Percentiles rank a stretch among this genome's conserved stretches.
Evolutionary conservation across 2,329 filamentous ascomycete species (phyloP).

Genomic region (Simplicillium sp.): DNA sequence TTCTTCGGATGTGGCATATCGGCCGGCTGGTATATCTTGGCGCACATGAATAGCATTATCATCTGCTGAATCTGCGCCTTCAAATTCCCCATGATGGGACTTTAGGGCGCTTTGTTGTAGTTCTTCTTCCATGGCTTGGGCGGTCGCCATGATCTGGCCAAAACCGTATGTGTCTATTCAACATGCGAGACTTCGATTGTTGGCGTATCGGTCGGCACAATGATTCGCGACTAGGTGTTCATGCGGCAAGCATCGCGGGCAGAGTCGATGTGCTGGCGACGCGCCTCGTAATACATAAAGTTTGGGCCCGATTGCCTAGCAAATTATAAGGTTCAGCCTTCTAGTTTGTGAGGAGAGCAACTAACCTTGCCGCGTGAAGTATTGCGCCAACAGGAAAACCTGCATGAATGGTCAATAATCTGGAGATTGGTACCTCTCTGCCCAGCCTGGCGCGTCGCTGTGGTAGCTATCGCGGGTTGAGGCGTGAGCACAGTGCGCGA

Average conservation of each 20-base stretch:
- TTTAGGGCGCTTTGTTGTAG: constrained; percentile 43
- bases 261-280: constrained; percentile 6
- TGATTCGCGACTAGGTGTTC: constrained; percentile 12
- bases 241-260: constrained; percentile 2
- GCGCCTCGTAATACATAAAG: not conserved
- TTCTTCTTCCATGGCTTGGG: constrained; percentile 47
- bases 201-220: constrained; percentile 19
- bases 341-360: no score
- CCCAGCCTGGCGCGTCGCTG: constrained; percentile 5
- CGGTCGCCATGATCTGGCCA: constrained; percentile 34
- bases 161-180: constrained; percentile 7
- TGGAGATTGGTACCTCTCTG: constrained; percentile 1
- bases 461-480: constrained; percentile 2
- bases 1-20: constrained; percentile 14
- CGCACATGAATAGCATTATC: no score
- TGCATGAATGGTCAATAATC: constrained; percentile 1
- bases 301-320: no score
- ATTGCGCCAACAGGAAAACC: no score
- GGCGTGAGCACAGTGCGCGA: constrained; percentile 7
- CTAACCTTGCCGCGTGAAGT: no score
- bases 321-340: no score
- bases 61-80: no score
- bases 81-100: constrained; percentile 17
- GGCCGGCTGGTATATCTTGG: no score
- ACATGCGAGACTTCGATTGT: constrained; percentile 7